These are phyloP conservation scores for Boeremia lycopersici DNA, from an alignment of 2,329 filamentous ascomycete species.

Conservation along the genomic window DNA sequence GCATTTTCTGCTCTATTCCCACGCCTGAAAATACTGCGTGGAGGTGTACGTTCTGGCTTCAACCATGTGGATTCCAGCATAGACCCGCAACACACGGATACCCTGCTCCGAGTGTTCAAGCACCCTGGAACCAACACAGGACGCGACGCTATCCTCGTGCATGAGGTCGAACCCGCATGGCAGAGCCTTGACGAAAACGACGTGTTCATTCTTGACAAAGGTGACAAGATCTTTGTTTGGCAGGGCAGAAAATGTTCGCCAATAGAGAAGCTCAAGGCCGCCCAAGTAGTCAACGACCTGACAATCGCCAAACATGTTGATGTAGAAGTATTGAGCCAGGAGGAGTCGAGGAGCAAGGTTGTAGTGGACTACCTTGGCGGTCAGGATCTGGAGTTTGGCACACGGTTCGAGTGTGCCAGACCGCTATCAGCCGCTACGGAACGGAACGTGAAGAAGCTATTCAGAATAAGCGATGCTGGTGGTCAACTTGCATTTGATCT, in stretches of 20 bases:
- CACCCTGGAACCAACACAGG: constrained; percentile 53
- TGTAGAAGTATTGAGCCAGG: constrained; percentile 68
- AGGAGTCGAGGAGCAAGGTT: constrained; percentile 61
- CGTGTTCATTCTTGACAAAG: constrained; percentile 68
- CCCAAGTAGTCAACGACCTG: constrained; percentile 70
- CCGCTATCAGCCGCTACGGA: constrained; percentile 44
- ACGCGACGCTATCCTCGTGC: constrained; percentile 61
- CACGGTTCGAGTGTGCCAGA: constrained; percentile 51
- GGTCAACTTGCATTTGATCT: constrained; percentile 63
- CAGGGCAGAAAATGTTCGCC: constrained; percentile 69
- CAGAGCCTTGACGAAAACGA: constrained; percentile 68
- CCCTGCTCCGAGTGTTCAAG: constrained; percentile 68
- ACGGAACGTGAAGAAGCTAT: constrained; percentile 55
- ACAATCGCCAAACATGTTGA: constrained; percentile 68
- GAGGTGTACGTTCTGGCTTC: constrained; percentile 68
- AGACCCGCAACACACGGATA: constrained; percentile 53
- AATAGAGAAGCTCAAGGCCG: constrained; percentile 72
- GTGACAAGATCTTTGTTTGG: constrained; percentile 72
- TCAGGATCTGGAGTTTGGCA: constrained; percentile 51
- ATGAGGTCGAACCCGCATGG: constrained; percentile 68
- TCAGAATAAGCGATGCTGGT: constrained; percentile 67
- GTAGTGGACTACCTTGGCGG: constrained; percentile 58
- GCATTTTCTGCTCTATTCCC: constrained; percentile 68
- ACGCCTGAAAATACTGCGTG: constrained; percentile 63
- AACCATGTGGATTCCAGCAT: constrained; percentile 62